phyloP scores from a whole-genome alignment of 2,329 filamentous ascomycete genomes.

The Triangularia setosa region DNA sequence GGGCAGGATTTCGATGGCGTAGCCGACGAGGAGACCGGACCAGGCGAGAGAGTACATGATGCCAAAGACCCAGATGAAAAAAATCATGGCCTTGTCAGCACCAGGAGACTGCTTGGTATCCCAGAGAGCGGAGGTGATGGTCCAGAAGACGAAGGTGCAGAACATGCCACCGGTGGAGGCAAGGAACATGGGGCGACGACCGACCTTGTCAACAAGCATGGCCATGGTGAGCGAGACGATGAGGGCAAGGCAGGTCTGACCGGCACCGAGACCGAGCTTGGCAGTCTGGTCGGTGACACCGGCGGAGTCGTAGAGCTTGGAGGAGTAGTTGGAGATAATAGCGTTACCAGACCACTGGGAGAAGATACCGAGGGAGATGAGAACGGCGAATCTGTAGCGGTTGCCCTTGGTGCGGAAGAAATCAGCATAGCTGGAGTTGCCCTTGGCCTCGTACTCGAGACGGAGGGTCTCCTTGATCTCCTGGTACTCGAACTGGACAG shows the following conservation, averaged over 20 bases:
- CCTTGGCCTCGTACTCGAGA: constrained; percentile 46
- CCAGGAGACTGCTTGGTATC: constrained; percentile 37
- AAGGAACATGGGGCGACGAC: constrained; percentile 55
- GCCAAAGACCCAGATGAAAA: constrained; percentile 38
- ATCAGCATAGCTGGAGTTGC: constrained; percentile 48
- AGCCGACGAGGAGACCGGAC: constrained; percentile 55
- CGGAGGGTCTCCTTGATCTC: constrained; percentile 58
- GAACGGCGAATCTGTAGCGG: constrained; percentile 49
- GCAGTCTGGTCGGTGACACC: constrained; percentile 45
- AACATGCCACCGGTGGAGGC: constrained; percentile 41
- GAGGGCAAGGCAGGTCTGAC: constrained; percentile 49
- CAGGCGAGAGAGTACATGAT: constrained; percentile 53
- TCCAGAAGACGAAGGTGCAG: constrained; percentile 49
- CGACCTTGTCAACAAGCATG: constrained; percentile 51
- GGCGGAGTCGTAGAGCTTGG: constrained; percentile 49
- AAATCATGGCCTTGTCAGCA: constrained; percentile 41
- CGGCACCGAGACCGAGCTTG: constrained; percentile 45
- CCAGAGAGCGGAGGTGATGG: constrained; percentile 43
- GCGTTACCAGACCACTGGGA: constrained; percentile 59
- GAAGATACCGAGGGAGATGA: constrained; percentile 54
- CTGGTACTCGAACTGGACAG: constrained; percentile 55
- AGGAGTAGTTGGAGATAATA: constrained; percentile 56
- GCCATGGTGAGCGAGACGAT: constrained; percentile 50
- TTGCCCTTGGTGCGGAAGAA: constrained; percentile 55
- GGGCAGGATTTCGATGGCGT: constrained; percentile 48